These are phyloP conservation scores for Coelastrella sp. DNA, from an alignment of 139 green algal species.

Conservation along the genomic window DNA sequence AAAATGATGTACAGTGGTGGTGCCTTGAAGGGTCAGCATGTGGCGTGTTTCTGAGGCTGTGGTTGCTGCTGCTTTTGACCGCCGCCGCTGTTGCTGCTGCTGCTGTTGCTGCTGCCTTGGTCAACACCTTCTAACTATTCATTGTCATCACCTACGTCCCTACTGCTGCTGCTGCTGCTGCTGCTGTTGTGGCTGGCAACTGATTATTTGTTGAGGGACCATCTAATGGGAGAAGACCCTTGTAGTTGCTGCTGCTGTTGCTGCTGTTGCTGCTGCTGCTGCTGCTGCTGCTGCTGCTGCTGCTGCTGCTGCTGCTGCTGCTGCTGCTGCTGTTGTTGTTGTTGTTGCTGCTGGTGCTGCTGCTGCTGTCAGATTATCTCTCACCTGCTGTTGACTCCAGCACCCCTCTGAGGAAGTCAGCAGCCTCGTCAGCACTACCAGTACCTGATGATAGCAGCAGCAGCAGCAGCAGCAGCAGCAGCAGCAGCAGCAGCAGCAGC, in stretches of 20 bases:
- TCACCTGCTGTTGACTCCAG: constrained; percentile 18
- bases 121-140: too few relatives aligned
- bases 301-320: not conserved
- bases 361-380: not conserved
- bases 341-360: not conserved
- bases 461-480: not conserved
- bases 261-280: not conserved
- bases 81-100: too few relatives aligned
- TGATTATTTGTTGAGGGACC: not conserved
- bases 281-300: not conserved
- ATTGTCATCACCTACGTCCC: too few relatives aligned
- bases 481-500: constrained; percentile 5
- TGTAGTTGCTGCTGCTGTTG: not conserved
- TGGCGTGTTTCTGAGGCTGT: too few relatives aligned
- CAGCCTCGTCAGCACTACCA: constrained; percentile 58
- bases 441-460: not conserved
- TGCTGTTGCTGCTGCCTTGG: too few relatives aligned
- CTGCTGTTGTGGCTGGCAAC: too few relatives aligned
- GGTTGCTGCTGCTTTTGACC: too few relatives aligned
- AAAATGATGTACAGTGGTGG: too few relatives aligned
- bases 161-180: too few relatives aligned
- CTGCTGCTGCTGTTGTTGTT: not conserved
- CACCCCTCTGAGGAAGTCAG: constrained; percentile 52
- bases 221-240: not conserved
- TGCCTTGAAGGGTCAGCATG: too few relatives aligned